Evolutionary conservation across 2,329 filamentous ascomycete species (phyloP).

Genomic region (Simplicillium aogashimaense): DNA sequence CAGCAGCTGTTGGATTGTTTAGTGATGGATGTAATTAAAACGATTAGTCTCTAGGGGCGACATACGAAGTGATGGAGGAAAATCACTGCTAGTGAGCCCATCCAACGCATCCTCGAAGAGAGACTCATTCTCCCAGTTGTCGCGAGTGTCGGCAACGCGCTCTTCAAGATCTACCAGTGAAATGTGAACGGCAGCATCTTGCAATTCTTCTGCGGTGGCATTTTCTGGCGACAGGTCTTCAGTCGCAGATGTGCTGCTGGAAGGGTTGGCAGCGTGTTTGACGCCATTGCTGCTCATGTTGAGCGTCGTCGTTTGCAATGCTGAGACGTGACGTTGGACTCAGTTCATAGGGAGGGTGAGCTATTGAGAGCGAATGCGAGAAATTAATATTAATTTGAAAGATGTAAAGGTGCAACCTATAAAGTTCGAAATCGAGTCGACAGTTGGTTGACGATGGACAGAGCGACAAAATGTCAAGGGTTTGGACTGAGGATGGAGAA

Average conservation of each 20-base stretch:
- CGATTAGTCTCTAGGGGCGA: neutral
- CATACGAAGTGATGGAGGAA: slow-evolving; percentile 8
- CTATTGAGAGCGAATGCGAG: slow-evolving; percentile 4
- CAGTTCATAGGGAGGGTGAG: neutral
- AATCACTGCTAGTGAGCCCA: slow-evolving; percentile 42
- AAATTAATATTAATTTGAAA: no score
- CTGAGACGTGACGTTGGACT: slow-evolving; percentile 9
- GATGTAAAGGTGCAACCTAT: slow-evolving; percentile 3
- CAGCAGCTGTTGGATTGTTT: slow-evolving; percentile 23
- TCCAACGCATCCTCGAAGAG: slow-evolving; percentile 54
- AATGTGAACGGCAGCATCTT: no score
- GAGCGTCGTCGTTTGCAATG: no score
- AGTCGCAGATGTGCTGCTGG: no score
- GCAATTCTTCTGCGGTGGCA: no score
- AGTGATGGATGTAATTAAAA: slow-evolving; percentile 6
- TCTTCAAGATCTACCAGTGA: slow-evolving; percentile 37
- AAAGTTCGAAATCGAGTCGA: no score
- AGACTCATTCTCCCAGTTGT: slow-evolving; percentile 55
- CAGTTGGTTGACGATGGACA: no score
- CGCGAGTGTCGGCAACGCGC: slow-evolving; percentile 38
- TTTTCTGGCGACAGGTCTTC: no score
- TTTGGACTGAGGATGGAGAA: no score
- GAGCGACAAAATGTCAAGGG: no score
- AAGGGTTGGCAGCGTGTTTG: no score
- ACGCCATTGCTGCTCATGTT: no score